These are phyloP conservation scores for Abortiporus biennis DNA, from an alignment of 1,284 basidiomycete genomes.

Conservation along the genomic window DNA sequence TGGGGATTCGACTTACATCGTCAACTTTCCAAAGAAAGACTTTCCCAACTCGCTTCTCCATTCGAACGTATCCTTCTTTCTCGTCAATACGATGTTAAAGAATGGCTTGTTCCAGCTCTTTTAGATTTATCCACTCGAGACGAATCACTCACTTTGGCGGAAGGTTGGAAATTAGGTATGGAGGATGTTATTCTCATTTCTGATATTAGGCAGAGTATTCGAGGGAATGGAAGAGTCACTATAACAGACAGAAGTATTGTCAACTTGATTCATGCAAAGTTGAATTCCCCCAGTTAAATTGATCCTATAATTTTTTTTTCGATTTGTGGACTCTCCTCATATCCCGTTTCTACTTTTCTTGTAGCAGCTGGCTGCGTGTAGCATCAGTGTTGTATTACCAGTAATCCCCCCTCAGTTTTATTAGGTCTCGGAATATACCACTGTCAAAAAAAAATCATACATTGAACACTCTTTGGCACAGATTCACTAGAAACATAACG, in stretches of 20 bases:
- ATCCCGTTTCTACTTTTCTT: too few species aligned
- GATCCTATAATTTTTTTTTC: too few species aligned
- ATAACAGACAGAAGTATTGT: neutral
- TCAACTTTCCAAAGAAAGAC: slow-evolving; percentile 18
- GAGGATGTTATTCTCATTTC: slow-evolving; percentile 17
- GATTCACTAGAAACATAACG: too few species aligned
- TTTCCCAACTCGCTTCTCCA: slow-evolving; percentile 12
- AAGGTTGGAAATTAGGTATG: slow-evolving; percentile 19
- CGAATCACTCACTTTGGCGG: slow-evolving; percentile 18
- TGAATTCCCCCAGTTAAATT: too few species aligned
- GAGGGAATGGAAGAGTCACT: slow-evolving; percentile 1
- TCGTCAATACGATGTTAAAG: slow-evolving; percentile 15
- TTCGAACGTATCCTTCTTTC: slow-evolving; percentile 20
- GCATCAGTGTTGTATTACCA: too few species aligned
- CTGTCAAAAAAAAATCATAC: too few species aligned
- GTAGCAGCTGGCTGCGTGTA: too few species aligned
- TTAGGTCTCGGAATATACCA: too few species aligned
- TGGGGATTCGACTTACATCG: slow-evolving; percentile 19
- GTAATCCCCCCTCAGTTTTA: too few species aligned
- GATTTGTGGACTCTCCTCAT: too few species aligned
- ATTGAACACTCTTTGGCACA: too few species aligned
- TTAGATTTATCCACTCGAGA: slow-evolving; percentile 17
- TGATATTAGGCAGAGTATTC: slow-evolving; percentile 12
- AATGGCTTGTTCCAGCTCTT: slow-evolving; percentile 19
- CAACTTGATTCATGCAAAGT: neutral